These are phyloP conservation scores for Cercospora sp. DNA, from an alignment of 2,329 filamentous ascomycete genomes.

Conservation along the genomic window DNA sequence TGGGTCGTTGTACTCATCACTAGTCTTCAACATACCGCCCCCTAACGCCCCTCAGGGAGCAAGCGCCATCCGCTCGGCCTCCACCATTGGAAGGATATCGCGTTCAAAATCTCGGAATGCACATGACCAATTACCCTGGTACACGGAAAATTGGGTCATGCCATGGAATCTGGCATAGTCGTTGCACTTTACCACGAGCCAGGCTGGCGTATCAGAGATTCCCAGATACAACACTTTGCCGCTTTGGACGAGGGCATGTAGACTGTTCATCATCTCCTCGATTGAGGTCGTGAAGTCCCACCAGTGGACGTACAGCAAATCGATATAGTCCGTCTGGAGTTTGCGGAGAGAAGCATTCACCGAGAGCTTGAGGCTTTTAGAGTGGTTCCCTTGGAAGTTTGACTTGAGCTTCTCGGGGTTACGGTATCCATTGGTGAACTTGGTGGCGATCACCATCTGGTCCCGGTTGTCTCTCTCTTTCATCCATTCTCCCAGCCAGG, in stretches of 20 bases:
- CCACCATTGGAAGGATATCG: constrained; percentile 51
- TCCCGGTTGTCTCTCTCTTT: constrained; percentile 25
- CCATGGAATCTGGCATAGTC: constrained; percentile 63
- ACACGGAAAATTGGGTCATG: constrained; percentile 47
- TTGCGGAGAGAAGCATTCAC: constrained; percentile 44
- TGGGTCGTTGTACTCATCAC: constrained; percentile 32
- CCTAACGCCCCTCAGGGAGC: constrained; percentile 60
- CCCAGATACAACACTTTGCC: constrained; percentile 70
- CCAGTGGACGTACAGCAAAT: constrained; percentile 50
- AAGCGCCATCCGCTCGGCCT: constrained; percentile 49
- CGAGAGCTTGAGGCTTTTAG: constrained; percentile 61
- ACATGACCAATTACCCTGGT: constrained; percentile 42
- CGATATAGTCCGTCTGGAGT: constrained; percentile 67
- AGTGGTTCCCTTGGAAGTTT: constrained; percentile 55
- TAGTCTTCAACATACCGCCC: constrained; percentile 19
- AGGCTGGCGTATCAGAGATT: constrained; percentile 68
- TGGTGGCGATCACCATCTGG: constrained; percentile 41
- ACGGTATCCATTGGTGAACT: constrained; percentile 62
- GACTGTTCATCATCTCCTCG: constrained; percentile 66
- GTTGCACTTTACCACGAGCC: constrained; percentile 44
- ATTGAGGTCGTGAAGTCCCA: constrained; percentile 67
- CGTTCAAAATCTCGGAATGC: constrained; percentile 44
- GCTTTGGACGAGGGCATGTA: constrained; percentile 60
- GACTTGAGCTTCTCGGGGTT: constrained; percentile 24
- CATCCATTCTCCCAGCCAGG: constrained; percentile 39